These are phyloP conservation scores for Herpetomonas samuelpessoai DNA, from an alignment of 208 protist species.

Conservation along the genomic window DNA sequence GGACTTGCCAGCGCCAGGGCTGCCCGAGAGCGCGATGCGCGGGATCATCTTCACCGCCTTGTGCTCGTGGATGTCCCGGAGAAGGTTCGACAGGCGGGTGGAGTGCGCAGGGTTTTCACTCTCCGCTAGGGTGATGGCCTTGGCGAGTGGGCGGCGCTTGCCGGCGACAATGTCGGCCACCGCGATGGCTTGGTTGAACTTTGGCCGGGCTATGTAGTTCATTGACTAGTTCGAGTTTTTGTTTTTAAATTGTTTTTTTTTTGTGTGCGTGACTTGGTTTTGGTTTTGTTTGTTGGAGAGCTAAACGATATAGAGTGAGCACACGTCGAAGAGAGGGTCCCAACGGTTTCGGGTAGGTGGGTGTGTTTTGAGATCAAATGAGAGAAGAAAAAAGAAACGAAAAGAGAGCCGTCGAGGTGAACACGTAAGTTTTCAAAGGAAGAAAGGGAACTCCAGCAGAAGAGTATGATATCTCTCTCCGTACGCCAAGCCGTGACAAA, in stretches of 20 bases:
- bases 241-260: neutral
- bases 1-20: conserved; percentile 95
- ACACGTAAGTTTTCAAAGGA: no score
- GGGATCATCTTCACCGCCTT: conserved; percentile 29
- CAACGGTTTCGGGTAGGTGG: no score
- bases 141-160: conserved; percentile 49
- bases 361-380: no score
- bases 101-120: conserved; percentile 31
- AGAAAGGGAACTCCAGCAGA: no score
- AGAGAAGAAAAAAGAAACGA: no score
- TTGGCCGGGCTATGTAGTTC: conserved; percentile 27
- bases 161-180: conserved; percentile 36
- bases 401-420: no score
- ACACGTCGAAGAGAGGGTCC: no score
- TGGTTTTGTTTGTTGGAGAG: no score
- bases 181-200: conserved; percentile 15
- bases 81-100: conserved; percentile 24
- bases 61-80: conserved; percentile 32
- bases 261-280: no score
- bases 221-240: conserved; percentile 6
- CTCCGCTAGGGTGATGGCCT: conserved; percentile 76
- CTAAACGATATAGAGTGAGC: no score
- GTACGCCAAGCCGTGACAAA: no score
- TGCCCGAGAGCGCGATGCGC: conserved; percentile 91
- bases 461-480: no score